Percentiles rank a stretch among this genome's conserved stretches.
Conservation (phyloP, 768 basidiomycete genomes). For the Suillus discolor region DNA sequence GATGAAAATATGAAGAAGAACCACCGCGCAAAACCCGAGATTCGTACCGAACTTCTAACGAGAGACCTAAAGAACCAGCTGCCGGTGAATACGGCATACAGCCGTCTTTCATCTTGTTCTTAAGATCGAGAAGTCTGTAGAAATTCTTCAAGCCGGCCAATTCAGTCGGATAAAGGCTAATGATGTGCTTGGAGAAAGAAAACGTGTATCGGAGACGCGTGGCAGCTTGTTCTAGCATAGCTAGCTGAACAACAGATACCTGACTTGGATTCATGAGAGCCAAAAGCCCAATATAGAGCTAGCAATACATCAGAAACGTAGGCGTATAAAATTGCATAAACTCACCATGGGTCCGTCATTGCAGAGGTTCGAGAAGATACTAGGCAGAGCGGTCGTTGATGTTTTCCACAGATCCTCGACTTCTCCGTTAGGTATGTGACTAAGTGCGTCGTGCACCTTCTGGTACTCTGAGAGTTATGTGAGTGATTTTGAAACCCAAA, state of each 20-base stretch:
- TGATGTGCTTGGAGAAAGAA: neutral
- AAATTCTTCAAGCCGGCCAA: slow-evolving; percentile 25
- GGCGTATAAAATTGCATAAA: neutral
- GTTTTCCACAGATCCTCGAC: slow-evolving; percentile 19
- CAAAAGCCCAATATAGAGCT: slow-evolving; percentile 33
- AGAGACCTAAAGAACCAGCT: slow-evolving; percentile 17
- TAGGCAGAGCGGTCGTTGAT: slow-evolving; percentile 5
- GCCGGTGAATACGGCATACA: slow-evolving; percentile 25
- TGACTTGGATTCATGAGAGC: slow-evolving; percentile 28
- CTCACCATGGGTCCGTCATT: slow-evolving; percentile 22
- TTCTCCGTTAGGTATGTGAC: slow-evolving; percentile 15
- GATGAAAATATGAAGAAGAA: neutral
- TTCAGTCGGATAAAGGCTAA: slow-evolving; percentile 13
- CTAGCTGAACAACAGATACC: slow-evolving; percentile 32
- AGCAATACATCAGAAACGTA: neutral
- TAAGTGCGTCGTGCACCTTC: slow-evolving; percentile 21
- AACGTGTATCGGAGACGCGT: slow-evolving; percentile 26
- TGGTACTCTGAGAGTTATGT: slow-evolving; percentile 20
- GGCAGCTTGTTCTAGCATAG: slow-evolving; percentile 30
- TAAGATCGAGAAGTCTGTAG: slow-evolving; percentile 22
- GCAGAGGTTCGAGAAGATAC: slow-evolving; percentile 15
- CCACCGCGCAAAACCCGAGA: neutral
- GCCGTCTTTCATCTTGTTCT: slow-evolving; percentile 31
- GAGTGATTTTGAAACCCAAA: slow-evolving; percentile 1
- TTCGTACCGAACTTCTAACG: slow-evolving; percentile 22